Percentiles rank a stretch among this genome's conserved stretches.
These are phyloP conservation scores for Ophiostoma novo-ulmi DNA, from an alignment of 2,329 filamentous ascomycete species.

Conservation along the genomic window DNA sequence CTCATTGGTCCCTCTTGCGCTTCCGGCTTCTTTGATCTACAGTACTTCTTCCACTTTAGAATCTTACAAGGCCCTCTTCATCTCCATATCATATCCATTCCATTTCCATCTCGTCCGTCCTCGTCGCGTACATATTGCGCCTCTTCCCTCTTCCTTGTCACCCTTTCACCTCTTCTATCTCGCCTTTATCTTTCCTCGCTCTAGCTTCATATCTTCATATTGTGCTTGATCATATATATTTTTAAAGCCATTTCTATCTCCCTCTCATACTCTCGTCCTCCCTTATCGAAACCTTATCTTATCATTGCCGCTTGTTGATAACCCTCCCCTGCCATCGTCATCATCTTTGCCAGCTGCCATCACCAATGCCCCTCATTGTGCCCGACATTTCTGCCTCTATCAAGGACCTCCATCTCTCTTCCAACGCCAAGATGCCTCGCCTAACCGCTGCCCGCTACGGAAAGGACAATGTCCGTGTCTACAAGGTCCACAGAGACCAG, in stretches of 20 bases:
- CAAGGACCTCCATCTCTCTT: neutral
- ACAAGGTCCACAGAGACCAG: slow-evolving; percentile 82
- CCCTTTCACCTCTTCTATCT: neutral
- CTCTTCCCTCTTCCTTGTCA: neutral
- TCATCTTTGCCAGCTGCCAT: neutral
- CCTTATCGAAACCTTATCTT: neutral
- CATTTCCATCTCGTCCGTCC: slow-evolving; percentile 1
- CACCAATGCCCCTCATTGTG: slow-evolving; percentile 5
- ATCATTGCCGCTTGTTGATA: neutral
- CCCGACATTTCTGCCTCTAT: slow-evolving; percentile 3
- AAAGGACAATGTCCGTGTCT: slow-evolving; percentile 98
- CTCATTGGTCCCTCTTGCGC: slow-evolving; percentile 2
- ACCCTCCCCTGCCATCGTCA: neutral
- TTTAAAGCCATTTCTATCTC: neutral
- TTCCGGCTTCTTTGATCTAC: neutral
- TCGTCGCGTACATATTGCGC: neutral
- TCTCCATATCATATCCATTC: slow-evolving; percentile 9
- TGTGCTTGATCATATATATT: neutral
- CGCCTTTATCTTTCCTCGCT: neutral
- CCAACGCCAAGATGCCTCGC: slow-evolving; percentile 44
- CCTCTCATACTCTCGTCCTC: neutral
- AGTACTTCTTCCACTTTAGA: slow-evolving; percentile 11
- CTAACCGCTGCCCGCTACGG: slow-evolving; percentile 68
- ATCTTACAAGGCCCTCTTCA: neutral
- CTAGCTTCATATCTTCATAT: neutral